phyloP scores from a whole-genome alignment of 2,329 filamentous ascomycete genomes.

The Catunica adiposa region DNA sequence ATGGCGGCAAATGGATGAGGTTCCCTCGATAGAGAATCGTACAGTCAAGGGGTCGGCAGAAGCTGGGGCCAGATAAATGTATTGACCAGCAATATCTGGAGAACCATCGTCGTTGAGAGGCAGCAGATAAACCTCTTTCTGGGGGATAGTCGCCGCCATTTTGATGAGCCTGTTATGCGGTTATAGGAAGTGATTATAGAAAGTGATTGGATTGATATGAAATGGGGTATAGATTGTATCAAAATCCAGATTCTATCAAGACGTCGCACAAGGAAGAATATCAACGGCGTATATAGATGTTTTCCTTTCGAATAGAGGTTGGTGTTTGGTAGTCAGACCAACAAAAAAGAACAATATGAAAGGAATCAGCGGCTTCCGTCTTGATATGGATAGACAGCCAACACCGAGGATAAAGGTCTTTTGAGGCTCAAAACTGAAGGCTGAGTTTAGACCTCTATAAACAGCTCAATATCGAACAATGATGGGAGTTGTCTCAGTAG shows the following conservation, averaged over 20 bases:
- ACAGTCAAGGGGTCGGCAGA: conserved; percentile 61
- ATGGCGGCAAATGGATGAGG: conserved; percentile 85
- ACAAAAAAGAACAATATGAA: no score
- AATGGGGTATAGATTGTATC: background rate
- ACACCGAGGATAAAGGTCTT: background rate
- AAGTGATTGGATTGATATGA: background rate
- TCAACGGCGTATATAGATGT: no score
- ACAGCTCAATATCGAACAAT: background rate
- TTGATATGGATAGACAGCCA: background rate
- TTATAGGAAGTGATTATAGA: no score
- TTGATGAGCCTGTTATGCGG: no score
- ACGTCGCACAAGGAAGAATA: no score
- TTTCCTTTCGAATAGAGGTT: no score
- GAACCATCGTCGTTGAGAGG: conserved; percentile 86
- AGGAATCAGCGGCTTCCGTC: no score
- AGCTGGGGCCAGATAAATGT: conserved; percentile 72
- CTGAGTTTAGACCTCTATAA: no score
- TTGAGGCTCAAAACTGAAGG: background rate
- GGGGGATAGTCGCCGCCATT: conserved; percentile 47
- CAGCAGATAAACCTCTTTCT: conserved; percentile 66
- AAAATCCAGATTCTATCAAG: background rate
- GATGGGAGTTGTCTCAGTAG: background rate
- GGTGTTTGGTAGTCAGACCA: no score
- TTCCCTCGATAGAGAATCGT: conserved; percentile 83
- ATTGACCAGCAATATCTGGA: conserved; percentile 73